A percentile compares a stretch with the other conserved stretches of the same genome.
Evolutionary conservation across 2,329 filamentous ascomycete species (phyloP).

Genomic region (Truncatella angustata): DNA sequence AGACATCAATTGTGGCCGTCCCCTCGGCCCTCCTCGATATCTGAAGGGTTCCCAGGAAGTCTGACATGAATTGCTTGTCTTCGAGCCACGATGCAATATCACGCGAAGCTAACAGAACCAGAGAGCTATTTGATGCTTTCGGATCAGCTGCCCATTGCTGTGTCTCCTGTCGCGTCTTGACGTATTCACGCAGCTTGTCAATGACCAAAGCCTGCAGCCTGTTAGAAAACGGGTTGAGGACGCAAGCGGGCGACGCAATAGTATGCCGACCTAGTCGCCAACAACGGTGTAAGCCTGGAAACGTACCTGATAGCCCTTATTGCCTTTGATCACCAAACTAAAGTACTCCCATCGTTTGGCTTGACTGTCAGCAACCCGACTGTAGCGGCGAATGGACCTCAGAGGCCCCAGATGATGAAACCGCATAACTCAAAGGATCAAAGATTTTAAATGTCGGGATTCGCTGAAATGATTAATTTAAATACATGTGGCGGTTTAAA

Average conservation of each 20-base stretch:
- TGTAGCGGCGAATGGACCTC: background rate
- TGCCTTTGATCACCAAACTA: background rate
- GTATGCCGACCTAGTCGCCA: no score
- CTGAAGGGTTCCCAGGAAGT: slow-evolving; percentile 26
- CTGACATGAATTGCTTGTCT: slow-evolving; percentile 39
- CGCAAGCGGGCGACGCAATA: background rate
- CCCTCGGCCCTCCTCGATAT: slow-evolving; percentile 12
- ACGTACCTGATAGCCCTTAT: slow-evolving; percentile 1
- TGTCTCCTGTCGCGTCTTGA: background rate
- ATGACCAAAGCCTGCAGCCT: background rate
- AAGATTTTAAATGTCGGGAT: background rate
- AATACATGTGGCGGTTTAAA: no score
- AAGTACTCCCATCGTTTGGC: background rate
- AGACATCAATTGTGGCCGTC: slow-evolving; percentile 31
- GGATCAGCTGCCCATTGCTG: background rate
- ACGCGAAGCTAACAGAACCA: slow-evolving; percentile 50
- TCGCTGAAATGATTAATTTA: no score
- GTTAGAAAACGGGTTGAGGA: no score
- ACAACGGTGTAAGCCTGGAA: no score
- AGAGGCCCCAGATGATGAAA: background rate
- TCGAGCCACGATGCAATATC: slow-evolving; percentile 47
- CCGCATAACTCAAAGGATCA: background rate
- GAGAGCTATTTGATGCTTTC: slow-evolving; percentile 13
- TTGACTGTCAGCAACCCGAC: background rate
- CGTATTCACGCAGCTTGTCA: background rate